phyloP scores from a whole-genome alignment of 2,329 filamentous ascomycete genomes.

The Lachnellula arida region DNA sequence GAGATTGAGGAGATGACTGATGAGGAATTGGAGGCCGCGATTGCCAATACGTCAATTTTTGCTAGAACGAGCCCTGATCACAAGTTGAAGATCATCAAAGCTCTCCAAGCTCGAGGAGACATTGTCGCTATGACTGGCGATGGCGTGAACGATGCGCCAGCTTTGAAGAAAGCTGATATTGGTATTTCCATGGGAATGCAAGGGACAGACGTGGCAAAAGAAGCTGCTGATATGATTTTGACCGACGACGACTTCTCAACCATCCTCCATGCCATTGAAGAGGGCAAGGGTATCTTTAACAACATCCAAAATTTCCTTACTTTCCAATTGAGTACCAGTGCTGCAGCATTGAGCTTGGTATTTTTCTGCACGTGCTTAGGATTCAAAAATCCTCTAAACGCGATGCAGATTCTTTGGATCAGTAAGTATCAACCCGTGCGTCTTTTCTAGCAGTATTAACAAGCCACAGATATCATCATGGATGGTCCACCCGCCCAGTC shows the following conservation, averaged over 20 bases:
- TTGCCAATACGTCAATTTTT: slow-evolving; percentile 88
- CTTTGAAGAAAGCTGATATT: slow-evolving; percentile 95
- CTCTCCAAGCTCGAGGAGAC: slow-evolving; percentile 86
- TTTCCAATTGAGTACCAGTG: slow-evolving; percentile 96
- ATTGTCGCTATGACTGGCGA: slow-evolving; percentile 99
- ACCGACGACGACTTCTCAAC: slow-evolving; percentile 88
- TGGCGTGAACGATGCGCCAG: slow-evolving; percentile 95
- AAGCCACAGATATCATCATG: slow-evolving; percentile 86
- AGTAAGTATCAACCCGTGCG: slow-evolving; percentile 56
- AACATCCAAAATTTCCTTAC: slow-evolving; percentile 99
- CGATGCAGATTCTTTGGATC: slow-evolving; percentile 99
- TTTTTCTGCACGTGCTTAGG: slow-evolving; percentile 89
- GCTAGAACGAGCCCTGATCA: slow-evolving; percentile 95
- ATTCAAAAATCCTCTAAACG: slow-evolving; percentile 92
- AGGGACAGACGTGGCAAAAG: slow-evolving; percentile 96
- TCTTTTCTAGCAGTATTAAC: slow-evolving; percentile 9
- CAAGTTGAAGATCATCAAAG: slow-evolving; percentile 94
- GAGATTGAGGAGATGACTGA: slow-evolving; percentile 93
- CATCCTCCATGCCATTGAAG: slow-evolving; percentile 92
- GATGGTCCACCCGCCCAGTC: slow-evolving; percentile 97
- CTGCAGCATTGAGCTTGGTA: slow-evolving; percentile 85
- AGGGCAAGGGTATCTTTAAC: slow-evolving; percentile 98
- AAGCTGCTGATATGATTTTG: slow-evolving; percentile 88
- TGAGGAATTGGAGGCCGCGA: slow-evolving; percentile 75
- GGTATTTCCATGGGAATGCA: slow-evolving; percentile 95